Conservation (phyloP, 148 eudicot genomes). For the Rhododendron molle region DNA sequence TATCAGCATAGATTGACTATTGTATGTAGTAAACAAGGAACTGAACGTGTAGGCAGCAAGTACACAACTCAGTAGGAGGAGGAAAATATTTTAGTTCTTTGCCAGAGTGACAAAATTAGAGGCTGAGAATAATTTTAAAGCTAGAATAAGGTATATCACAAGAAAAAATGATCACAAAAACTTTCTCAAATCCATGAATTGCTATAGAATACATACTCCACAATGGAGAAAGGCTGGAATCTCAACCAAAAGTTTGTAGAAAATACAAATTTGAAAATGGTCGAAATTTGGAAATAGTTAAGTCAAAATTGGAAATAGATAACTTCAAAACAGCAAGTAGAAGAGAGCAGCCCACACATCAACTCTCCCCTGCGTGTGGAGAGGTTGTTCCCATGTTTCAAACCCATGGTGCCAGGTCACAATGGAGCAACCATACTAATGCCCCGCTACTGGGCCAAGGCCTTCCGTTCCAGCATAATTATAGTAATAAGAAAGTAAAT, state of each 20-base stretch:
- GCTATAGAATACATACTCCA: background rate
- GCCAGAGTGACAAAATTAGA: background rate
- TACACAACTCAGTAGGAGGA: background rate
- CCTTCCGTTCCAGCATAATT: background rate
- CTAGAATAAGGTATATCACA: background rate
- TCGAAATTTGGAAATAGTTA: background rate
- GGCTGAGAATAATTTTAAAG: background rate
- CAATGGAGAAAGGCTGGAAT: background rate
- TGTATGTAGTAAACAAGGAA: background rate
- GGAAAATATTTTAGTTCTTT: background rate
- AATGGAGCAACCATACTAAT: background rate
- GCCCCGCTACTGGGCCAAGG: background rate
- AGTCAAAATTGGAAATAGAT: background rate
- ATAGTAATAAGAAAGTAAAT: background rate
- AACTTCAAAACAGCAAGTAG: background rate
- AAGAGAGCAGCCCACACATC: background rate
- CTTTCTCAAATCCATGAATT: background rate
- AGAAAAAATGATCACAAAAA: background rate
- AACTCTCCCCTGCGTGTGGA: background rate
- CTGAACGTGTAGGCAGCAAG: background rate
- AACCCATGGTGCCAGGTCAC: background rate
- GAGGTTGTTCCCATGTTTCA: background rate
- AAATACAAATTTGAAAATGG: background rate
- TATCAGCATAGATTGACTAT: background rate
- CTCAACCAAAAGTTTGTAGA: background rate